Evolutionary conservation across 345 rosid genomes (phyloP), one percentile per base, ranked within the genome.

Genomic region (Erodium maritimum): DNA sequence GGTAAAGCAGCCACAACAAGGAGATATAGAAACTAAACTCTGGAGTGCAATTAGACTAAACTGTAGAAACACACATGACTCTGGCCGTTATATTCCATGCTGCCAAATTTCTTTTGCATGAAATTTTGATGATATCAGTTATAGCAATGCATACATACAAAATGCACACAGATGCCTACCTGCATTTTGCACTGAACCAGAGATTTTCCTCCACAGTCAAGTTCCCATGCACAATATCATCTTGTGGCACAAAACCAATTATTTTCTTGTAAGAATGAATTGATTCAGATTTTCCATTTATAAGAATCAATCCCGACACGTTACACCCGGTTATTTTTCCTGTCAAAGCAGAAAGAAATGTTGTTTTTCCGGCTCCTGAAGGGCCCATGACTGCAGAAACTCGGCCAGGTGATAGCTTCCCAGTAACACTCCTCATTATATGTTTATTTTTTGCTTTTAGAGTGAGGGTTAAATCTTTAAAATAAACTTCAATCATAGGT

Each of bases 341-440:
- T 17, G 88, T 86, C 69, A 94, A 73, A 75, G 99, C 96, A 62
- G 90, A 83, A 54, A 94, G 81, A 72, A 94, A 94, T 21, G 99
- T 94, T 9, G 99, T 87, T 71, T 94, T 94, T 42, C 99, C 99
- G 5, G 99, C 97, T 22, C 97, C 99, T 24, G 99, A 94, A 42
- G 99, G 97, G 56, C 97, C 99, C 97, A 90, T 94, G 46, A 94
- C 99, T 45, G 97, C 96, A 20, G 95, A 87, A 64, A 94, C 95
- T 68, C 88, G 78, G 14, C 96, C 97, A 61, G 97, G 95, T 2
- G 76, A 78, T 67, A 94, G 63, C 65, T 94, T 90, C 50, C 99
- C 99, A 1, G 96, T 85, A 56, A 94, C 97, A 60, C 86, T 78
- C 68, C 97, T 87, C 63, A 94, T 22, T 0, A 94, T 82, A 75